Evolutionary conservation across 2,329 filamentous ascomycete species (phyloP).

Genomic region (Xylaria sp.): DNA sequence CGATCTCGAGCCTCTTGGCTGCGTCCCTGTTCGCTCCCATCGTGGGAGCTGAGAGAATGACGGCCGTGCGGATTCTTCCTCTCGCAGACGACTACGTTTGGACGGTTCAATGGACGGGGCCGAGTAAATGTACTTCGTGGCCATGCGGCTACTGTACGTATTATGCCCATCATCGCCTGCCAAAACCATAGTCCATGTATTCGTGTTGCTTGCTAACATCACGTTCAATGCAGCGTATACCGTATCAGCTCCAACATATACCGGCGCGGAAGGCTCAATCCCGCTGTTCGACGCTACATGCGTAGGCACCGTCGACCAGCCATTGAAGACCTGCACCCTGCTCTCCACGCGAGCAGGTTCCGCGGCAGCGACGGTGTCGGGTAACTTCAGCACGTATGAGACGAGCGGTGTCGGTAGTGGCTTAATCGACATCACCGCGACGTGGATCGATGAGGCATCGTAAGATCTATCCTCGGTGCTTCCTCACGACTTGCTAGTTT

Average conservation of each 20-base stretch:
- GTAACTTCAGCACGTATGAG: constrained; percentile 42
- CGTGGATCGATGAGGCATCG: constrained; percentile 34
- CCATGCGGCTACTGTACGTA: constrained; percentile 40
- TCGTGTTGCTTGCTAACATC: constrained; percentile 20
- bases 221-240: constrained; percentile 28
- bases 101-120: constrained; percentile 37
- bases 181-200: neutral
- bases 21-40: constrained; percentile 19
- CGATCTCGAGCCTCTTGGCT: constrained; percentile 22
- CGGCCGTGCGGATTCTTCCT: constrained; percentile 16
- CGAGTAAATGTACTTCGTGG: constrained; percentile 29
- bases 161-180: neutral
- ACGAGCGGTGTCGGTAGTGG: constrained; percentile 40
- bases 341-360: constrained; percentile 15
- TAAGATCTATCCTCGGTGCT: constrained; percentile 16
- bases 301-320: constrained; percentile 37
- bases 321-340: constrained; percentile 29
- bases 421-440: constrained; percentile 32
- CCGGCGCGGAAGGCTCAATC: constrained; percentile 19
- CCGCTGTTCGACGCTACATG: constrained; percentile 33
- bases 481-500: too few species aligned
- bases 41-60: constrained; percentile 13
- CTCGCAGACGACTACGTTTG: constrained; percentile 36
- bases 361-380: constrained; percentile 13
- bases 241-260: constrained; percentile 31